phyloP scores from a whole-genome alignment of 2,329 filamentous ascomycete species.

The Penicillium sp. region DNA sequence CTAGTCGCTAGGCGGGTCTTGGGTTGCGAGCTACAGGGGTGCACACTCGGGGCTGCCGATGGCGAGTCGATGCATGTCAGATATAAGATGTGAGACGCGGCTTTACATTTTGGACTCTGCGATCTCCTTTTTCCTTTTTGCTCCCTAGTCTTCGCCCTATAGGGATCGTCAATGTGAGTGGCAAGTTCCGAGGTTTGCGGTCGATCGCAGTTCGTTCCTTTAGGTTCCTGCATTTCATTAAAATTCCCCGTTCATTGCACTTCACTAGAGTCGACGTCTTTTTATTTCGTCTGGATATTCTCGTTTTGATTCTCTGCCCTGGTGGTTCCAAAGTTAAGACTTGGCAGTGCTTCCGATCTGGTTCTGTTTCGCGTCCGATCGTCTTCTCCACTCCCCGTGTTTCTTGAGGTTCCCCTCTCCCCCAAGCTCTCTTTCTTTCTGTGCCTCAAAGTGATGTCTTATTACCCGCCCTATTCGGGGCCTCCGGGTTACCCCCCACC shows the following conservation, averaged over 20 bases:
- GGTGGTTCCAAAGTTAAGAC: constrained; percentile 1
- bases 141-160: constrained; percentile 6
- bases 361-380: constrained; percentile 18
- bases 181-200: background rate
- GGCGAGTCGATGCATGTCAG: constrained; percentile 14
- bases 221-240: constrained; percentile 5
- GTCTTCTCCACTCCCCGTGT: constrained; percentile 20
- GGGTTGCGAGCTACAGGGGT: constrained; percentile 1
- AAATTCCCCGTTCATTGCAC: background rate
- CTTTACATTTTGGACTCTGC: background rate
- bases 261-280: background rate
- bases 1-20: background rate
- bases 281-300: background rate
- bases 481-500: constrained; percentile 56
- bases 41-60: constrained; percentile 12
- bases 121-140: background rate
- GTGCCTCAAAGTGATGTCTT: constrained; percentile 53
- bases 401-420: background rate
- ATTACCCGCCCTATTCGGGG: constrained; percentile 60
- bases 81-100: constrained; percentile 9
- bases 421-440: constrained; percentile 7
- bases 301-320: too few relatives aligned
- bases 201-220: constrained; percentile 9
- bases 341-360: constrained; percentile 22
- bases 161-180: constrained; percentile 11